A percentile compares a stretch with the other conserved stretches of the same genome.
These are phyloP conservation scores for Botrytis deweyae DNA, from an alignment of 2,329 filamentous ascomycete genomes.

Conservation along the genomic window DNA sequence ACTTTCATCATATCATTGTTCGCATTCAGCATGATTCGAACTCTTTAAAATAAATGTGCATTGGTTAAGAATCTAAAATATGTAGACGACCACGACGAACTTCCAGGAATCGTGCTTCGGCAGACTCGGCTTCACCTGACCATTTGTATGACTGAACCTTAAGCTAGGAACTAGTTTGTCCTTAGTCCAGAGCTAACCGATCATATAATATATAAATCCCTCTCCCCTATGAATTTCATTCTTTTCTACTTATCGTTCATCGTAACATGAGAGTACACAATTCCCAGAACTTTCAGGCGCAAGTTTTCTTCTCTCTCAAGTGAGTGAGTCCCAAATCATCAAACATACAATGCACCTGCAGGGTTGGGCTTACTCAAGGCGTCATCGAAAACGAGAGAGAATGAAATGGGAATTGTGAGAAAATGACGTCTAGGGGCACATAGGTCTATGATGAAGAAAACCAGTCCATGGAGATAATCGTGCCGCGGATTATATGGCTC, in stretches of 20 bases:
- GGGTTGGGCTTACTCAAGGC: not conserved
- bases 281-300: not conserved
- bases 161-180: not conserved
- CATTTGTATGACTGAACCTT: not conserved
- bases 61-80: not conserved
- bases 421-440: not conserved
- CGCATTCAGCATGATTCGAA: not conserved
- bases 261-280: not conserved
- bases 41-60: rapidly evolving
- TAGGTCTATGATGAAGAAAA: not conserved
- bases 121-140: not conserved
- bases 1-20: not conserved
- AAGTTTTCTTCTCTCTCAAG: not conserved
- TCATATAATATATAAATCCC: not conserved
- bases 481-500: not conserved
- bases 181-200: not conserved
- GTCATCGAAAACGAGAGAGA: not conserved
- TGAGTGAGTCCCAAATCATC: not conserved
- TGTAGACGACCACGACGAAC: not conserved
- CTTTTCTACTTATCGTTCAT: not conserved
- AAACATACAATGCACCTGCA: not conserved
- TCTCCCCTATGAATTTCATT: not conserved
- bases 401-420: not conserved
- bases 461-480: not conserved
- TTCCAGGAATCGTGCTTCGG: not conserved